A percentile compares a stretch with the other conserved stretches of the same genome.
Evolutionary conservation across 345 rosid genomes (phyloP).

Genomic region (Eutrema yunnanense): DNA sequence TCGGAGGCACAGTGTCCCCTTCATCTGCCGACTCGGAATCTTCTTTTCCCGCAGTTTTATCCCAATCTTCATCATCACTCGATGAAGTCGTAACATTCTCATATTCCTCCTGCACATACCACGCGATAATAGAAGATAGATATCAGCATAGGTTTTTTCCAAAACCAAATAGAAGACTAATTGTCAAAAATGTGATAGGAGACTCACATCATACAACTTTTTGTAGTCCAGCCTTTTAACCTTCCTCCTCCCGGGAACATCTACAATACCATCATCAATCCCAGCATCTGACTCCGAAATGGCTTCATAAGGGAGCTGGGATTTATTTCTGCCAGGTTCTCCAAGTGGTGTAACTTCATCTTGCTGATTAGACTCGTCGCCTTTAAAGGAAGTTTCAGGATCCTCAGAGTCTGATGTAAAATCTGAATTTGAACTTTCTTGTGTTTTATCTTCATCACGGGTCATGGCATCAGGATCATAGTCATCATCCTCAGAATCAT

Average conservation of each 20-base stretch:
- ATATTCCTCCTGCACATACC: constrained; percentile 66
- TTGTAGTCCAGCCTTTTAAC: constrained; percentile 84
- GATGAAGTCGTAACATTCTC: constrained; percentile 42
- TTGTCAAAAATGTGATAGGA: background rate
- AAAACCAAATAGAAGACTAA: background rate
- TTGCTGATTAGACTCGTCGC: constrained; percentile 30
- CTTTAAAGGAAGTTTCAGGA: constrained; percentile 30
- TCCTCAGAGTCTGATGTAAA: constrained; percentile 80
- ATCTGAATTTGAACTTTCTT: constrained; percentile 69
- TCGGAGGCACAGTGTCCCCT: constrained; percentile 14
- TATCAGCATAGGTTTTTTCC: constrained; percentile 2
- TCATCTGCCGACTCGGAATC: constrained; percentile 34
- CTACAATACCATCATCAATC: constrained; percentile 32
- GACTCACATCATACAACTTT: constrained; percentile 77
- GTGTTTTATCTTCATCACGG: constrained; percentile 36
- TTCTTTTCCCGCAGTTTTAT: constrained; percentile 32
- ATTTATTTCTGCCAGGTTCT: constrained; percentile 22
- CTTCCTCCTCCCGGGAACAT: constrained; percentile 49
- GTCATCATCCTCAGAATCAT: constrained; percentile 90
- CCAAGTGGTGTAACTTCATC: constrained; percentile 24
- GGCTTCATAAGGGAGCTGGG: constrained; percentile 27
- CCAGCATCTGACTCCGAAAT: constrained; percentile 33
- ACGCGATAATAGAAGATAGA: constrained; percentile 9
- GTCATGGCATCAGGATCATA: constrained; percentile 58
- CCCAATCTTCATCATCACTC: constrained; percentile 65